phyloP scores from a whole-genome alignment of 441 rosid species.

The Syzygium syzygioides region DNA sequence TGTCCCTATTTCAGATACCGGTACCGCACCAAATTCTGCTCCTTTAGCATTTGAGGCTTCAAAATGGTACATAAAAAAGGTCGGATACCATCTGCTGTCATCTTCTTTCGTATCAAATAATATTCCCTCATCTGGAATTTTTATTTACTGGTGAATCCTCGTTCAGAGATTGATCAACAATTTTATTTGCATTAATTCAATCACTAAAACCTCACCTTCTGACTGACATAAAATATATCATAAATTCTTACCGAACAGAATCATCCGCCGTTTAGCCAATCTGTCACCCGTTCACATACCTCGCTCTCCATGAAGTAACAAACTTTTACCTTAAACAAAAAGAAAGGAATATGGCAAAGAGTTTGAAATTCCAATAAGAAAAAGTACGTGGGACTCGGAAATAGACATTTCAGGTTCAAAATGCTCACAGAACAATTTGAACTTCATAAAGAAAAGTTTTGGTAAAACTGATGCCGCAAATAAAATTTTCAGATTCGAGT shows the following conservation, averaged over 20 bases:
- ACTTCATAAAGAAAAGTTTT: neutral
- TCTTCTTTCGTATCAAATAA: neutral
- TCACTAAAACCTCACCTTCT: neutral
- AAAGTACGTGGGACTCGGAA: neutral
- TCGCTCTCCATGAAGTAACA: neutral
- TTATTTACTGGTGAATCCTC: neutral
- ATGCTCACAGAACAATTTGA: neutral
- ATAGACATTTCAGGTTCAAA: neutral
- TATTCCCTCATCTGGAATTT: neutral
- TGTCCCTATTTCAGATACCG: neutral
- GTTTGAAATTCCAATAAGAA: neutral
- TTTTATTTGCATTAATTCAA: neutral
- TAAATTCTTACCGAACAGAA: neutral
- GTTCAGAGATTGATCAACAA: neutral
- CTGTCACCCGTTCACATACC: neutral
- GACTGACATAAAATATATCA: neutral
- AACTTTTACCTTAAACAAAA: neutral
- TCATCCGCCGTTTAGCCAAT: neutral
- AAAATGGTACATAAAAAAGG: neutral
- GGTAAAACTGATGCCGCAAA: neutral
- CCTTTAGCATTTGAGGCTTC: neutral
- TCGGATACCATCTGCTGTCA: neutral
- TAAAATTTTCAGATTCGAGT: neutral
- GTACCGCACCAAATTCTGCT: neutral
- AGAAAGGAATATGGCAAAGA: neutral